Conservation (phyloP, 441 rosid species). For the Metrosideros polymorpha region DNA sequence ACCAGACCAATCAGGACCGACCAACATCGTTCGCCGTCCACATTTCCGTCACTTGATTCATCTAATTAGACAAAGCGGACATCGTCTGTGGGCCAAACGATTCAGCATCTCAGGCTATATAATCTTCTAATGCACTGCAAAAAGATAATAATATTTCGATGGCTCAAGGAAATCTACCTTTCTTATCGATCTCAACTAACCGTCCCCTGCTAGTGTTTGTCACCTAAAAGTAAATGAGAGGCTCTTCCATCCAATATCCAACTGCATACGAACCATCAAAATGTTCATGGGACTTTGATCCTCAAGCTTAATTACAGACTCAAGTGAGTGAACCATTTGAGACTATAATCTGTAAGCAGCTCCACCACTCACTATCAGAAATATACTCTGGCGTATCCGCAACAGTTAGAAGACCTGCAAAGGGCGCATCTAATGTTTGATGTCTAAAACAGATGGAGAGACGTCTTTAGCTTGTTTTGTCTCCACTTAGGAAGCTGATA, state of each 20-base stretch:
- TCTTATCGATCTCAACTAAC: background rate
- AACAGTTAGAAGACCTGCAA: background rate
- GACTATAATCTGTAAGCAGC: background rate
- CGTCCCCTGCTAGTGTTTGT: background rate
- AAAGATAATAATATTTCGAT: background rate
- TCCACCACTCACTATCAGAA: background rate
- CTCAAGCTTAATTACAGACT: background rate
- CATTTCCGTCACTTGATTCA: background rate
- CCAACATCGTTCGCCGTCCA: background rate
- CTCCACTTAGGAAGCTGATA: slow-evolving; percentile 69
- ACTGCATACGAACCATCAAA: background rate
- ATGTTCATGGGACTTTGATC: background rate
- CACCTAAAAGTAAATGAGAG: background rate
- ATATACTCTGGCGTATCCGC: background rate
- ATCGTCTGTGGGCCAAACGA: background rate
- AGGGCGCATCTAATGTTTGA: background rate
- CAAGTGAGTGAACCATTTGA: background rate
- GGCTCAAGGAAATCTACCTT: background rate
- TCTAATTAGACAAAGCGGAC: background rate
- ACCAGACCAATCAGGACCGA: background rate
- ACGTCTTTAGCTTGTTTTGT: slow-evolving; percentile 72
- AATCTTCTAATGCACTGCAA: background rate
- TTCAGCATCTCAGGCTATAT: background rate
- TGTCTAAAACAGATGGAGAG: slow-evolving; percentile 46
- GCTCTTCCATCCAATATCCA: background rate